These are phyloP conservation scores for Typha latifolia DNA, from an alignment of 176 grass and related monocot species.

Conservation along the genomic window DNA sequence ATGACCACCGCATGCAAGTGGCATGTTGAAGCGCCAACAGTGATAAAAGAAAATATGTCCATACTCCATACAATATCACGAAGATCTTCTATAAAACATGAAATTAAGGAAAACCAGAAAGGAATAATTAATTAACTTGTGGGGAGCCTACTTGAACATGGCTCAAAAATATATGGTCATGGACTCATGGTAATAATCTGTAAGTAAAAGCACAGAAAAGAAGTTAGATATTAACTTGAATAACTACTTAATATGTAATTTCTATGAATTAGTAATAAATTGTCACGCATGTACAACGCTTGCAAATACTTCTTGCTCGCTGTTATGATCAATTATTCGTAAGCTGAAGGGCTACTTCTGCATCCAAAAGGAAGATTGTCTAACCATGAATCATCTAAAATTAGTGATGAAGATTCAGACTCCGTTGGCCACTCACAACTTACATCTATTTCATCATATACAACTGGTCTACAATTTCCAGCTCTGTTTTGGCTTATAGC, in stretches of 20 bases:
- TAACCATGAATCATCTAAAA: conserved; percentile 22
- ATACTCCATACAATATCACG: too few species aligned
- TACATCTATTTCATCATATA: conserved; percentile 21
- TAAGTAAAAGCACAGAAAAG: neutral
- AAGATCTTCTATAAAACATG: too few species aligned
- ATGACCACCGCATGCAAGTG: too few species aligned
- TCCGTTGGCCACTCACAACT: conserved; percentile 21
- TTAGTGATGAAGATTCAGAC: conserved; percentile 20
- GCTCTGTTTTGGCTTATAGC: conserved; percentile 12
- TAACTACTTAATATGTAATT: neutral
- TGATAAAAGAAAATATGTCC: too few species aligned
- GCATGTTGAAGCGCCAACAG: too few species aligned
- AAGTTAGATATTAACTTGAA: neutral
- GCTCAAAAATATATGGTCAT: neutral
- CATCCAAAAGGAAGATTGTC: conserved; percentile 17
- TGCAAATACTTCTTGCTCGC: neutral
- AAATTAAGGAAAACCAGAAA: too few species aligned
- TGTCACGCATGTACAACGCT: neutral
- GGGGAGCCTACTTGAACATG: neutral
- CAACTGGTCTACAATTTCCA: conserved; percentile 13
- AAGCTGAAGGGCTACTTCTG: conserved; percentile 4
- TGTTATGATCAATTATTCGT: conserved; percentile 3
- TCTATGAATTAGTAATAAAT: conserved; percentile 4
- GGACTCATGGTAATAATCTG: neutral
- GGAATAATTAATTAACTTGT: too few species aligned